These are phyloP conservation scores for Pugionium cornutum DNA, from an alignment of 345 rosid species.

Conservation along the genomic window DNA sequence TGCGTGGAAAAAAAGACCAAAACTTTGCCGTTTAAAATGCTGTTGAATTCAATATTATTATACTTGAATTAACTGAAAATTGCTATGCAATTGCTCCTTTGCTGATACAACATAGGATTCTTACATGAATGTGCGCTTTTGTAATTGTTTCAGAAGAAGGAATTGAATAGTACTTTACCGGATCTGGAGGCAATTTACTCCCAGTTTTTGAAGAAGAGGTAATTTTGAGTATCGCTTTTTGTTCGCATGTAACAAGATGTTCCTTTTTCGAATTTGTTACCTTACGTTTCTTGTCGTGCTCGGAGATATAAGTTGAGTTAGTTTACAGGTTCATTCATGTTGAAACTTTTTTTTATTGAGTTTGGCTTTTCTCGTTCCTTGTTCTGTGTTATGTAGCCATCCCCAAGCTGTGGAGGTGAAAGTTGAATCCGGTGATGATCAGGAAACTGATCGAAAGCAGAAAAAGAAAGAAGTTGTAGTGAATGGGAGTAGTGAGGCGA, in stretches of 20 bases:
- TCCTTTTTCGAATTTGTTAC: neutral
- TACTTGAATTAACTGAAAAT: neutral
- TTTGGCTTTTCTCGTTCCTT: neutral
- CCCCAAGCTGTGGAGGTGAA: slow-evolving; percentile 15
- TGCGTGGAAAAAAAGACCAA: neutral
- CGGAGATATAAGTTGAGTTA: neutral
- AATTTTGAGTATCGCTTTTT: slow-evolving; percentile 4
- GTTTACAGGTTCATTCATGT: neutral
- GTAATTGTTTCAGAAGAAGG: slow-evolving; percentile 52
- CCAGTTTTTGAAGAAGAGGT: slow-evolving; percentile 56
- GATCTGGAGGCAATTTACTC: slow-evolving; percentile 62
- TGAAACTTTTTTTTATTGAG: neutral
- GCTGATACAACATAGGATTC: neutral
- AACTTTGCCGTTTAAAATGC: slow-evolving; percentile 2
- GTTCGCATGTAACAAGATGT: neutral
- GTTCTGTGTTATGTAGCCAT: slow-evolving; percentile 22
- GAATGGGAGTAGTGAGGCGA: slow-evolving; percentile 1
- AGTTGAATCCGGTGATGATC: slow-evolving; percentile 8
- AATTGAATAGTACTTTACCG: slow-evolving; percentile 34
- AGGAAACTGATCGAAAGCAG: neutral
- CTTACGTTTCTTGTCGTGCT: neutral
- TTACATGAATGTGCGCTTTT: slow-evolving; percentile 14
- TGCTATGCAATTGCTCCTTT: neutral
- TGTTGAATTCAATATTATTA: neutral
- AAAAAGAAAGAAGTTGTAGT: slow-evolving; percentile 10